Percentiles rank a stretch among this genome's conserved stretches.
Evolutionary conservation across 306 rosid species (phyloP).

Genomic region (Prunus padus): DNA sequence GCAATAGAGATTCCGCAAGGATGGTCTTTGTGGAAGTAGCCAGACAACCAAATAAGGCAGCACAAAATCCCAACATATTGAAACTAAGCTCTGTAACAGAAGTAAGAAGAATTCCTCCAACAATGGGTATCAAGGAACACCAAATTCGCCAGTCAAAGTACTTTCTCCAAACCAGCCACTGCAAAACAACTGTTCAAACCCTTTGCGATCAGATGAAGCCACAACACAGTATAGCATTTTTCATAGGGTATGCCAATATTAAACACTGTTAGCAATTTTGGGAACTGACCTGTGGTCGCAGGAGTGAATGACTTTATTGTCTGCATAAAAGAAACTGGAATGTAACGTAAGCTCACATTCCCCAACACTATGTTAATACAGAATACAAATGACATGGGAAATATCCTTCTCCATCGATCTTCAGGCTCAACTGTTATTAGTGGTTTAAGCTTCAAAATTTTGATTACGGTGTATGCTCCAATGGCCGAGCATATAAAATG

Average conservation of each 20-base stretch:
- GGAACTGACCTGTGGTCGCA: conserved; percentile 81
- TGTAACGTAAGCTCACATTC: conserved; percentile 91
- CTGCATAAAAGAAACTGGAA: conserved; percentile 99
- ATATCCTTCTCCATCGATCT: conserved; percentile 95
- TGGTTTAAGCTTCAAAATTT: conserved; percentile 85
- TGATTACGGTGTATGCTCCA: conserved; percentile 77
- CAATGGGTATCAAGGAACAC: conserved; percentile 92
- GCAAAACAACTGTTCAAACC: conserved; percentile 68
- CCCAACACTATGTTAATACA: conserved; percentile 95
- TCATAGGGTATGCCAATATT: conserved; percentile 3
- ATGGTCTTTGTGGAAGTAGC: conserved; percentile 98
- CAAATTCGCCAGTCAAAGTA: conserved; percentile 90
- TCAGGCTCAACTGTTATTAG: conserved; percentile 78
- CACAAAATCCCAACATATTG: conserved; percentile 91
- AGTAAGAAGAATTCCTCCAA: conserved; percentile 97
- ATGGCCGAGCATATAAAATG: conserved; percentile 92
- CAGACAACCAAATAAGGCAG: conserved; percentile 93
- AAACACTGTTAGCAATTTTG: neutral
- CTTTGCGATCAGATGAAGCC: conserved; percentile 35
- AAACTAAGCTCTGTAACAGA: conserved; percentile 94
- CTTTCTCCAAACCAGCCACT: conserved; percentile 96
- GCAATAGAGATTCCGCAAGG: conserved; percentile 89
- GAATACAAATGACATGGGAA: conserved; percentile 98
- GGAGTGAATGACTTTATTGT: conserved; percentile 97
- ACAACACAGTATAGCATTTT: conserved; percentile 1